Conservation (phyloP, 2,329 filamentous ascomycete genomes). For the Colletotrichum caudatum region DNA sequence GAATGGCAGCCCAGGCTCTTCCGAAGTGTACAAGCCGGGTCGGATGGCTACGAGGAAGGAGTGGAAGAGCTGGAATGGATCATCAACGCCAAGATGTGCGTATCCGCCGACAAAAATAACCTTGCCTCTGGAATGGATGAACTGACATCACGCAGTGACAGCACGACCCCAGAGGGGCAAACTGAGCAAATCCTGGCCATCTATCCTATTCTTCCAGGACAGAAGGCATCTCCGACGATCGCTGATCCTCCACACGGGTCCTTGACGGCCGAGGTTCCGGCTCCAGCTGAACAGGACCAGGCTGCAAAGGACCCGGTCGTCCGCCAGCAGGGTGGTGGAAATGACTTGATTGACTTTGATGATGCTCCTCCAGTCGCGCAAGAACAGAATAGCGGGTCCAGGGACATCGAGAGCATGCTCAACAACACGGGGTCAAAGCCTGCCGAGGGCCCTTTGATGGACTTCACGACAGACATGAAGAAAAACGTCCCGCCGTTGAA, state of each 20-base stretch:
- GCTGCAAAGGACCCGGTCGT: constrained; percentile 39
- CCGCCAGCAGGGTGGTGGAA: constrained; percentile 46
- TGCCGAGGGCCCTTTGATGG: constrained; percentile 62
- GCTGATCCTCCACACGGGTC: constrained; percentile 63
- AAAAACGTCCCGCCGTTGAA: constrained; percentile 50
- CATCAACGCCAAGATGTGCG: constrained; percentile 86
- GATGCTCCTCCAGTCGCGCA: constrained; percentile 17
- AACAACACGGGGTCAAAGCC: constrained; percentile 60
- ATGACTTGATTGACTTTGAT: constrained; percentile 70
- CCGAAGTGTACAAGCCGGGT: constrained; percentile 77
- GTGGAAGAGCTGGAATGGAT: constrained; percentile 96
- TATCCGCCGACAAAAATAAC: constrained; percentile 17
- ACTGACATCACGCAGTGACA: constrained; percentile 62
- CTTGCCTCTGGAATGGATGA: background rate
- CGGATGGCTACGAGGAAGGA: constrained; percentile 79
- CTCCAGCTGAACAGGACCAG: background rate
- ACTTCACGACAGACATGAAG: constrained; percentile 68
- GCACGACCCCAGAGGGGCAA: constrained; percentile 74
- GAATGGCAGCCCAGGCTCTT: constrained; percentile 94
- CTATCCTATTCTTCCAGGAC: constrained; percentile 85
- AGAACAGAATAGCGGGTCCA: constrained; percentile 22
- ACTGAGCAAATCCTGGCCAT: constrained; percentile 87
- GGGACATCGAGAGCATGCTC: constrained; percentile 60
- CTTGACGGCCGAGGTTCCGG: constrained; percentile 30
- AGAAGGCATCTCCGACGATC: constrained; percentile 68